Evolutionary conservation across 768 basidiomycete genomes (phyloP).

Genomic region (Pisolithus marmoratus): DNA sequence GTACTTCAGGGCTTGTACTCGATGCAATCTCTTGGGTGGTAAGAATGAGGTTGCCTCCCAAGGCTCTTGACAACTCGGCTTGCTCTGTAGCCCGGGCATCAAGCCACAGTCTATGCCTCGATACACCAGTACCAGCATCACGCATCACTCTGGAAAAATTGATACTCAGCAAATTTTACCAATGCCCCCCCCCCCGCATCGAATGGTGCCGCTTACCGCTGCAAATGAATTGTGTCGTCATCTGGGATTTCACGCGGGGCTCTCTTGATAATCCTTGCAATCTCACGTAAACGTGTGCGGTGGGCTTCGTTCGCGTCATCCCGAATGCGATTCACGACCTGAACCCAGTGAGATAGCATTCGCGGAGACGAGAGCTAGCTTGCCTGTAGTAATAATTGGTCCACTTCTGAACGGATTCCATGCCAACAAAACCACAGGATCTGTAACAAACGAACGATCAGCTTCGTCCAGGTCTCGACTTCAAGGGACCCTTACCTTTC

Average conservation of each 20-base stretch:
- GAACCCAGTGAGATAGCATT: background rate
- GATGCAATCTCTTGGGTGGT: too few species aligned
- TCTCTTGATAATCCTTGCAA: too few species aligned
- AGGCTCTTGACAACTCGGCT: too few species aligned
- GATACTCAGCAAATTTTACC: background rate
- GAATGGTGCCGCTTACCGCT: background rate
- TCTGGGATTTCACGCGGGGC: too few species aligned
- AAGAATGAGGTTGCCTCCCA: too few species aligned
- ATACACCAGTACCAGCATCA: background rate
- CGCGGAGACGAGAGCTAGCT: background rate
- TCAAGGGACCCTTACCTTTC: background rate
- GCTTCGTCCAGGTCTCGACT: too few species aligned
- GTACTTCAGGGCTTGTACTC: too few species aligned
- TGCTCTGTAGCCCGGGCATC: background rate
- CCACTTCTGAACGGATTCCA: background rate
- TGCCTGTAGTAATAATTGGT: background rate
- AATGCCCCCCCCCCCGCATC: background rate
- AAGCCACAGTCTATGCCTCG: background rate
- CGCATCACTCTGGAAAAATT: background rate
- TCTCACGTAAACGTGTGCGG: too few species aligned
- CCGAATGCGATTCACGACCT: background rate
- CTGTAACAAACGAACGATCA: background rate
- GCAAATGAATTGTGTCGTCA: background rate
- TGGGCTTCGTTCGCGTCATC: too few species aligned
- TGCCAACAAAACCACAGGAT: background rate